phyloP scores from a whole-genome alignment of 1,284 basidiomycete species.

The Pyrrhoderma lamaoense region DNA sequence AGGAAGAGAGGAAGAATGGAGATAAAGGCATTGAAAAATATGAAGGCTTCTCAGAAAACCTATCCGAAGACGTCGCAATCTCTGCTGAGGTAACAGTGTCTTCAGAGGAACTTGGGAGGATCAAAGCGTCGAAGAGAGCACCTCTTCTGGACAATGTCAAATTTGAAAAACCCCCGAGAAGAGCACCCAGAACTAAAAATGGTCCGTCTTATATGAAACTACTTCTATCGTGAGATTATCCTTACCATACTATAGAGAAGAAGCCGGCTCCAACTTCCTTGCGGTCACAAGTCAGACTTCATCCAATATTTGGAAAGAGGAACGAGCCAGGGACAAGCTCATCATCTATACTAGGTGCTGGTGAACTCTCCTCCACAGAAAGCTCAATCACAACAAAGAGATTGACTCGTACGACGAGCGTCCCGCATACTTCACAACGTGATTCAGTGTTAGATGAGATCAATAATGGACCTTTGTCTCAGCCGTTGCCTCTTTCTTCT shows the following conservation, averaged over 20 bases:
- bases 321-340: background rate
- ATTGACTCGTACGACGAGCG: slow-evolving; percentile 1
- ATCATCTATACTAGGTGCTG: too few relatives aligned
- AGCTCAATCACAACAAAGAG: too few relatives aligned
- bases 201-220: background rate
- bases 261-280: background rate
- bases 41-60: background rate
- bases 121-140: too few relatives aligned
- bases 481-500: background rate
- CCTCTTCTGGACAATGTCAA: too few relatives aligned
- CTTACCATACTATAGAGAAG: background rate
- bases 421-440: too few relatives aligned
- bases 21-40: background rate
- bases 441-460: background rate
- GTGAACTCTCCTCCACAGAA: too few relatives aligned
- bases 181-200: background rate
- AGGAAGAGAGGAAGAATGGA: background rate
- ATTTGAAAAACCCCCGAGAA: background rate
- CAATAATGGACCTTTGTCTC: slow-evolving; percentile 6
- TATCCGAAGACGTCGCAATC: background rate
- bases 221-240: background rate
- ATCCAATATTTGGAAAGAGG: slow-evolving; percentile 6
- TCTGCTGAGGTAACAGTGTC: too few relatives aligned
- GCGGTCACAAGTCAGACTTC: background rate
- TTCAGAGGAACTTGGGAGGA: too few relatives aligned